Evolutionary conservation across 2,329 filamentous ascomycete species (phyloP).

Genomic region (Colletotrichum sidae): DNA sequence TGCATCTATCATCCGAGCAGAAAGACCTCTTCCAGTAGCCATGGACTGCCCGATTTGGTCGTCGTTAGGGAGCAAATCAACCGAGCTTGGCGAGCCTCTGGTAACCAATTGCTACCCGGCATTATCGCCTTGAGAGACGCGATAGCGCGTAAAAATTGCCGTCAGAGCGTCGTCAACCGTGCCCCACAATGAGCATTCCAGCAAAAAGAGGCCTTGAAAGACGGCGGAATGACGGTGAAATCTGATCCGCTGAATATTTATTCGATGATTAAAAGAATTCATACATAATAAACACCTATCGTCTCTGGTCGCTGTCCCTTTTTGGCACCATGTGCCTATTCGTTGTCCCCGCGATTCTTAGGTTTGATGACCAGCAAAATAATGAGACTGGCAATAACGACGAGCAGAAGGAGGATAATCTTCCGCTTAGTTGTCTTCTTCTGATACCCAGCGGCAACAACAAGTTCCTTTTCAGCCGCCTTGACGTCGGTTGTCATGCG

Average conservation of each 20-base stretch:
- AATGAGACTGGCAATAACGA: constrained; percentile 88
- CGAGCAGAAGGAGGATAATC: constrained; percentile 86
- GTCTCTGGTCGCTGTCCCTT: constrained; percentile 11
- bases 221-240: background rate
- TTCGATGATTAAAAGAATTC: constrained; percentile 33
- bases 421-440: constrained; percentile 89
- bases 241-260: constrained; percentile 32
- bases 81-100: background rate
- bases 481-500: constrained; percentile 95
- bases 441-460: constrained; percentile 89
- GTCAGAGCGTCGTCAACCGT: background rate
- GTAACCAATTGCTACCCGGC: constrained; percentile 7
- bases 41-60: constrained; percentile 3
- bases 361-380: constrained; percentile 87
- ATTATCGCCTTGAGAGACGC: constrained; percentile 1
- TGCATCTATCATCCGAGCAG: background rate
- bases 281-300: constrained; percentile 41
- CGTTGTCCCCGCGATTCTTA: constrained; percentile 59
- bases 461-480: constrained; percentile 90
- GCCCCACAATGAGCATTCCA: background rate
- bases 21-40: background rate
- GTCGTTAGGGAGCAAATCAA: constrained; percentile 16
- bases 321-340: constrained; percentile 24
- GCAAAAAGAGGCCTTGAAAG: background rate
- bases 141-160: background rate